A percentile compares a stretch with the other conserved stretches of the same genome.
Evolutionary conservation across 1,139 yeast species (phyloP).

Genomic region (Tardiomyces digboiensis): DNA sequence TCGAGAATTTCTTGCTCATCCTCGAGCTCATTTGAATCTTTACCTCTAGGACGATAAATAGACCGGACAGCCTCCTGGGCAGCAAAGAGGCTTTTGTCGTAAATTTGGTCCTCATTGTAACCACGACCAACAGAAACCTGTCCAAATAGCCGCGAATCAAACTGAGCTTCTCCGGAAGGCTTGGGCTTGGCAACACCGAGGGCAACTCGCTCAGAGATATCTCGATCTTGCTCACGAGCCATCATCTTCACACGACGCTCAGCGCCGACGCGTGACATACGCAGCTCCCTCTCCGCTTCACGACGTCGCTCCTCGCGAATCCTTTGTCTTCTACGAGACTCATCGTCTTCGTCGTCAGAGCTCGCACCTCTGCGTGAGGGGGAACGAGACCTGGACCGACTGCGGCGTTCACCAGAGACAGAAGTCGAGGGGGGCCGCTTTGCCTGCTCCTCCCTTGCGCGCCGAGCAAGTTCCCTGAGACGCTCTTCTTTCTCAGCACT

Average conservation of each 20-base stretch:
- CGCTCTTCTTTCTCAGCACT: slow-evolving; percentile 51
- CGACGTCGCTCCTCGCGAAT: slow-evolving; percentile 36
- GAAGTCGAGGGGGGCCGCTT: background rate
- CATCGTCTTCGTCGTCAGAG: slow-evolving; percentile 11
- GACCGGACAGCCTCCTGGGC: slow-evolving; percentile 41
- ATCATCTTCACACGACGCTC: slow-evolving; percentile 35
- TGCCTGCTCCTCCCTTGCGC: slow-evolving; percentile 35
- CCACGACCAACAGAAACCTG: slow-evolving; percentile 31
- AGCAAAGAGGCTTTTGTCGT: slow-evolving; percentile 46
- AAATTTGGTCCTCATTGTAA: slow-evolving; percentile 39
- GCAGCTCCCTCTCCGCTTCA: slow-evolving; percentile 38
- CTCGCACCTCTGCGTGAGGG: background rate
- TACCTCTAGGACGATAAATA: slow-evolving; percentile 35
- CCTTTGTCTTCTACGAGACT: slow-evolving; percentile 30
- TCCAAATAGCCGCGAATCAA: slow-evolving; percentile 46
- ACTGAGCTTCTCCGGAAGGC: slow-evolving; percentile 32
- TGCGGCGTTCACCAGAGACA: background rate
- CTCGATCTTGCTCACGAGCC: slow-evolving; percentile 40
- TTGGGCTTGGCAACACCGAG: slow-evolving; percentile 39
- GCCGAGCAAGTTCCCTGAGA: slow-evolving; percentile 47
- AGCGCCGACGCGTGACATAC: slow-evolving; percentile 35
- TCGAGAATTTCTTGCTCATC: slow-evolving; percentile 26
- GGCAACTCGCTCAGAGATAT: slow-evolving; percentile 45
- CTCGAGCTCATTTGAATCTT: slow-evolving; percentile 15
- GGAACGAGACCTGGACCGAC: slow-evolving; percentile 2